Conservation (phyloP, 2,329 filamentous ascomycete species). For the Pseudohalonectria lignicola region DNA sequence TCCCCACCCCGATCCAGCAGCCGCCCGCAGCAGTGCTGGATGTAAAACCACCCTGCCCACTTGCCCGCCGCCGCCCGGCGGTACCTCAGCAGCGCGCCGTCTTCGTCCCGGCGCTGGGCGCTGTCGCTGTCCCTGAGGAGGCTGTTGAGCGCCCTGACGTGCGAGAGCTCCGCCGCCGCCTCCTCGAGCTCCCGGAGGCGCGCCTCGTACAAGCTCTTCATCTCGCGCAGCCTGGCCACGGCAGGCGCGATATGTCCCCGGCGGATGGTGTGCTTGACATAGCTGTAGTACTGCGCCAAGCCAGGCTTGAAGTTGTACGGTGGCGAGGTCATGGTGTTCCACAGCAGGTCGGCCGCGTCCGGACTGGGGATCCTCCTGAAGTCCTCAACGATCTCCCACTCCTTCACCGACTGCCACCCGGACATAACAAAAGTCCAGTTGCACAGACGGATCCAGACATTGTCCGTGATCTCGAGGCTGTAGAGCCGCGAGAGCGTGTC, state of each 20-base stretch:
- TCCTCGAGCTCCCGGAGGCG: slow-evolving; percentile 10
- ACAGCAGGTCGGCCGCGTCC: slow-evolving; percentile 40
- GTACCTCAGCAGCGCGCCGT: slow-evolving; percentile 10
- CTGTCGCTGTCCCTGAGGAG: too few species aligned
- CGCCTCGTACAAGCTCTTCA: slow-evolving; percentile 15
- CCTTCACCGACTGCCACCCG: slow-evolving; percentile 22
- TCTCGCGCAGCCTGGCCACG: slow-evolving; percentile 16
- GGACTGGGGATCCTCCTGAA: slow-evolving; percentile 21
- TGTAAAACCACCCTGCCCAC: slow-evolving; percentile 18
- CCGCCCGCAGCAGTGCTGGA: slow-evolving; percentile 15
- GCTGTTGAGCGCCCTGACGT: slow-evolving; percentile 13
- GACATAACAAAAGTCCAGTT: slow-evolving; percentile 53
- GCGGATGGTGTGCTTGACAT: slow-evolving; percentile 25
- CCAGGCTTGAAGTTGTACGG: slow-evolving; percentile 46
- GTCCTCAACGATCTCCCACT: slow-evolving; percentile 23
- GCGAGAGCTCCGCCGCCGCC: slow-evolving; percentile 12
- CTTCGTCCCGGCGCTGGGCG: not conserved
- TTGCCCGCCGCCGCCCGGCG: slow-evolving; percentile 15
- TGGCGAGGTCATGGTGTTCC: slow-evolving; percentile 45
- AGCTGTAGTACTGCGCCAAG: slow-evolving; percentile 41
- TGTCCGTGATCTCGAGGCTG: slow-evolving; percentile 39
- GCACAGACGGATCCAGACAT: slow-evolving; percentile 57
- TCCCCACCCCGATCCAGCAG: slow-evolving; percentile 14
- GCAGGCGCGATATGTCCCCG: slow-evolving; percentile 6
- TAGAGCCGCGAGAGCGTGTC: slow-evolving; percentile 52